phyloP scores from a whole-genome alignment of 2,329 filamentous ascomycete species.

The Decorospora gaudefroyi region DNA sequence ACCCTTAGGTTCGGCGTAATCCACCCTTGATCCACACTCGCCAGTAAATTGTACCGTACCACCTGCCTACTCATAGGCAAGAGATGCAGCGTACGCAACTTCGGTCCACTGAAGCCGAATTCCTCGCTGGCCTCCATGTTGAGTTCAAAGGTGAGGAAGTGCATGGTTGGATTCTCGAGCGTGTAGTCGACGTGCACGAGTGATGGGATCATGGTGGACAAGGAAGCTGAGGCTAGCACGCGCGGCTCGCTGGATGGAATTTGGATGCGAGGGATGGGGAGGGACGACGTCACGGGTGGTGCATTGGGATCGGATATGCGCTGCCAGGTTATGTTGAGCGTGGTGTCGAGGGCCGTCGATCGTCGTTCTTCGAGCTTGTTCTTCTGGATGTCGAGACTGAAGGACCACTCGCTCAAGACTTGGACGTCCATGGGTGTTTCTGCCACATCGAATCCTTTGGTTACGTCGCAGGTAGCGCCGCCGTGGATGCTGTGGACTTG shows the following conservation, averaged over 20 bases:
- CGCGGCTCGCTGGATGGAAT: constrained; percentile 84
- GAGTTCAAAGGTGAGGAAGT: constrained; percentile 91
- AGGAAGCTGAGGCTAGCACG: constrained; percentile 64
- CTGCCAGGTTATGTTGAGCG: constrained; percentile 77
- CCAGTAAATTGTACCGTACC: constrained; percentile 74
- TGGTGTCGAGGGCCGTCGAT: constrained; percentile 73
- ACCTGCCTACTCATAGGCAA: constrained; percentile 78
- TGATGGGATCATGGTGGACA: constrained; percentile 35
- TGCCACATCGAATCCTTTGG: constrained; percentile 33
- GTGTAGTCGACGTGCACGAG: constrained; percentile 61
- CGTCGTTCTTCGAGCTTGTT: constrained; percentile 78
- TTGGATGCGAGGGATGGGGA: constrained; percentile 78
- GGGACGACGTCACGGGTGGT: constrained; percentile 53
- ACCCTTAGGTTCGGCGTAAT: constrained; percentile 75
- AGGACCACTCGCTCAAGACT: constrained; percentile 71
- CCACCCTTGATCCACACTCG: constrained; percentile 67
- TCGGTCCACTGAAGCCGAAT: constrained; percentile 90
- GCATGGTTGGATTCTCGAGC: constrained; percentile 91
- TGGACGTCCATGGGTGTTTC: constrained; percentile 62
- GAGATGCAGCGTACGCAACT: constrained; percentile 77
- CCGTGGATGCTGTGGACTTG: constrained; percentile 64
- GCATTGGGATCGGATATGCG: constrained; percentile 53
- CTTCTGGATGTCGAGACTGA: constrained; percentile 76
- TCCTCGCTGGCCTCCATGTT: constrained; percentile 90
- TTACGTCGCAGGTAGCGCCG: constrained; percentile 61